phyloP scores from a whole-genome alignment of 495 filamentous ascomycete species.

The Chaetomidium leptoderma region DNA sequence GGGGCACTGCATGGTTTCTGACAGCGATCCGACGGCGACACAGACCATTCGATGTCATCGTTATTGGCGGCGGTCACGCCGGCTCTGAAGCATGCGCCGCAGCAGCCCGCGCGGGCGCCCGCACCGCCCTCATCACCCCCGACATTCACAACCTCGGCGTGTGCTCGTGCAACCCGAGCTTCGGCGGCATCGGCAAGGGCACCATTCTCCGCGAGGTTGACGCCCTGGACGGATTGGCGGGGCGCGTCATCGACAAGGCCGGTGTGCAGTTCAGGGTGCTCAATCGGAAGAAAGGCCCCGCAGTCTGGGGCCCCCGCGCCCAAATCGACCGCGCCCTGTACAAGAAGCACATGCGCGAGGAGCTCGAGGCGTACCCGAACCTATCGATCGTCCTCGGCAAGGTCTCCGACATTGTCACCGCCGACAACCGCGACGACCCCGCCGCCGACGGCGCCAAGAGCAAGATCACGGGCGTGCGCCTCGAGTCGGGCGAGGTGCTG shows the following conservation, averaged over 20 bases:
- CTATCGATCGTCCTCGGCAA: slow-evolving; percentile 77
- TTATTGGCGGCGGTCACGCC: slow-evolving; percentile 94
- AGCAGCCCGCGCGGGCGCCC: slow-evolving; percentile 81
- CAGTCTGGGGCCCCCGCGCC: slow-evolving; percentile 93
- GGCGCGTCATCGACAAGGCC: slow-evolving; percentile 87
- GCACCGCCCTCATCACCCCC: slow-evolving; percentile 85
- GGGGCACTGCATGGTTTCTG: neutral
- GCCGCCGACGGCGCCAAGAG: slow-evolving; percentile 53
- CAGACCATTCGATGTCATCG: slow-evolving; percentile 85
- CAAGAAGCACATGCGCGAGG: slow-evolving; percentile 85
- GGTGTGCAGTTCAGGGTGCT: slow-evolving; percentile 87
- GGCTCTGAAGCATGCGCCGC: slow-evolving; percentile 94
- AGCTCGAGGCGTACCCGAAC: slow-evolving; percentile 70
- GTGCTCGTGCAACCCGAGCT: slow-evolving; percentile 96
- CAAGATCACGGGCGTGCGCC: slow-evolving; percentile 76
- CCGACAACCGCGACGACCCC: slow-evolving; percentile 43
- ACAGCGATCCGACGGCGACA: neutral
- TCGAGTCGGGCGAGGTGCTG: slow-evolving; percentile 86
- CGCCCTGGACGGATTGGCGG: slow-evolving; percentile 87
- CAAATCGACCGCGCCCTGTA: slow-evolving; percentile 94
- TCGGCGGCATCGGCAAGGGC: slow-evolving; percentile 98
- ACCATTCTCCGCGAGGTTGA: slow-evolving; percentile 95
- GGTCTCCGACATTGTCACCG: slow-evolving; percentile 84
- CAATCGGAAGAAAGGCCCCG: slow-evolving; percentile 85
- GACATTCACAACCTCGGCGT: slow-evolving; percentile 84